Evolutionary conservation across 2,329 filamentous ascomycete genomes (phyloP).

Genomic region (Aulographum hederae): DNA sequence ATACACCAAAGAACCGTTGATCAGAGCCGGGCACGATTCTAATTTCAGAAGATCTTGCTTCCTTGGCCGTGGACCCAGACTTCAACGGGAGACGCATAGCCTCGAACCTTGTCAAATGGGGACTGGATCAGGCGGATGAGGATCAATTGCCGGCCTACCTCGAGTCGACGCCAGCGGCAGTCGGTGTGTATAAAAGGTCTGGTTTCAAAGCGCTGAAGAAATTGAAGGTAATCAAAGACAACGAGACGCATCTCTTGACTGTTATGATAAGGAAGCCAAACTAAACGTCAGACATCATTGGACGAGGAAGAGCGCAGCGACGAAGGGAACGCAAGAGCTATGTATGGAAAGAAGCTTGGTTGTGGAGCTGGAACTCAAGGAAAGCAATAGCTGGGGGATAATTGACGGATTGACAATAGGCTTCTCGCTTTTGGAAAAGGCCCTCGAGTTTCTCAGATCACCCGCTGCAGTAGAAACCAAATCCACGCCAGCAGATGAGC

Average conservation of each 20-base stretch:
- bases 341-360: too few relatives aligned
- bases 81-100: not conserved
- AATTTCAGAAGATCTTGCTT: not conserved
- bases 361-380: too few relatives aligned
- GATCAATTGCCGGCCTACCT: not conserved
- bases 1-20: not conserved
- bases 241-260: not conserved
- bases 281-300: too few relatives aligned
- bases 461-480: too few relatives aligned
- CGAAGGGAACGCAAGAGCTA: too few relatives aligned
- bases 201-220: conserved; percentile 1
- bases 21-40: not conserved
- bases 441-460: too few relatives aligned
- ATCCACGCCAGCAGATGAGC: too few relatives aligned
- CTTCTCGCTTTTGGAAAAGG: too few relatives aligned
- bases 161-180: not conserved
- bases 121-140: not conserved
- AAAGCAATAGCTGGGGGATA: too few relatives aligned
- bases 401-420: too few relatives aligned
- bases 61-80: not conserved
- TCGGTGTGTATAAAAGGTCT: conserved; percentile 1
- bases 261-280: not conserved
- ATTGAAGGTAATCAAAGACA: not conserved
- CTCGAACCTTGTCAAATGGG: not conserved
- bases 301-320: too few relatives aligned